Evolutionary conservation across 139 green algal genomes (phyloP).

Genomic region (Closterium sp.): DNA sequence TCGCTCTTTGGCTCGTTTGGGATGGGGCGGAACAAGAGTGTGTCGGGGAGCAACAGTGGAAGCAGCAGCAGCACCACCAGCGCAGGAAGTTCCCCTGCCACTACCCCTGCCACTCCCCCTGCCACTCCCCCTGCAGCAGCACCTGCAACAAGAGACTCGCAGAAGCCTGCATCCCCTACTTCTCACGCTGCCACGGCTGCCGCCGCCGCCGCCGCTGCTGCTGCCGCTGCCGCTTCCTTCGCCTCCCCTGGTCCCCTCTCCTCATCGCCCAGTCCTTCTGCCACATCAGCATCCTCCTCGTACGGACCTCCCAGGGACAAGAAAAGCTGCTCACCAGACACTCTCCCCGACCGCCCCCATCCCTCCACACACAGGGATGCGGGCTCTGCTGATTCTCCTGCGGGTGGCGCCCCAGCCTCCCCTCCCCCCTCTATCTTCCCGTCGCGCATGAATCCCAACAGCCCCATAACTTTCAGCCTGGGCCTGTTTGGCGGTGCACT

Average conservation of each 20-base stretch:
- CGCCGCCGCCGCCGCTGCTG: neutral
- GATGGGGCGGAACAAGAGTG: neutral
- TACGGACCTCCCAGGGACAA: neutral
- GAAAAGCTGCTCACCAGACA: neutral
- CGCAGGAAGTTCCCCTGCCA: neutral
- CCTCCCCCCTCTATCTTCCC: neutral
- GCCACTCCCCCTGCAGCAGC: neutral
- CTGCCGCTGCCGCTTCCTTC: neutral
- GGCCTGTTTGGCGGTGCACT: neutral
- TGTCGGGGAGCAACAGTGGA: neutral
- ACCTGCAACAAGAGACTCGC: neutral
- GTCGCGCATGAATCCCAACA: neutral
- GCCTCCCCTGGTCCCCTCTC: too few relatives aligned
- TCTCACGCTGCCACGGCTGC: neutral
- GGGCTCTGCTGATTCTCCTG: neutral
- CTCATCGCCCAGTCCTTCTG: too few relatives aligned
- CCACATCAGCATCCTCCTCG: neutral
- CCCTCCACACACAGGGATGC: neutral
- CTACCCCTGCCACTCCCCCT: neutral
- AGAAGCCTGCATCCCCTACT: neutral
- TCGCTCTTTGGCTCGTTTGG: neutral
- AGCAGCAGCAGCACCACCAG: neutral
- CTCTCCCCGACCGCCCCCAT: neutral
- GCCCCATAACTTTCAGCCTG: neutral
- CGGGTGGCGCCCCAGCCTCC: neutral